Base-by-base conservation (phyloP, 2,329 filamentous ascomycete genomes). In the Podosphaera fusca region DNA sequence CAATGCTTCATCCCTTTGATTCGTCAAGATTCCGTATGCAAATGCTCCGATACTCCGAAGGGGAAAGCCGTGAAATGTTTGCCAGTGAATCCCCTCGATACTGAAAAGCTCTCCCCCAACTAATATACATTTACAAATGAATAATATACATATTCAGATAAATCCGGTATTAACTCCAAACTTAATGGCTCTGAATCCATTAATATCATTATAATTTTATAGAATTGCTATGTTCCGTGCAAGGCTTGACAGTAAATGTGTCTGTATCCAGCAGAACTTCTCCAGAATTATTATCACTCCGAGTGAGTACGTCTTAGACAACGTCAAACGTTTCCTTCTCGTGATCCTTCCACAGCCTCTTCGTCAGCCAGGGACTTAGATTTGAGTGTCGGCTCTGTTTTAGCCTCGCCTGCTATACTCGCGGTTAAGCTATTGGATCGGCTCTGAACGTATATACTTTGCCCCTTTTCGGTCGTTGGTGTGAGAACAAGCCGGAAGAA, bases 401-500 rank as follows among this genome's bases (percentile, higher is more conserved):
- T 51, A 7, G 58, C 60, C 56, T 60, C 60, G 6, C 60, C 60
- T 46, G 60, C 58, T 31, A 63, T 55, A 49, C 56, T 59, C 56
- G 60, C 58, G 9, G 60, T 63, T 59, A 64, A 57, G 60, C 61
- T 63, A 54, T 56, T 61, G 29, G 57, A 60, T 30, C 62, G 59
- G 10, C 55, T 59, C 34, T 55, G 52, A 10, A 55, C 35, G 54
- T 62, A 63, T 10, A 63, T 61, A 38, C 59, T 62, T 14, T 55
- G 59, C 21, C 57, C 60, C 55, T 59, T 63, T 58, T 64, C 62
- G 4, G 59, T 55, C 56, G 61, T 63, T 4, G 61, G 60, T 10
- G 61, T 63, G 56, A 64, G 60, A 1, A 63, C 59, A 38, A 64
- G 58, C 14, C 63, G 56, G 40, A 63, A 64, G 33, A 61, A 59